A percentile compares a stretch with the other conserved stretches of the same genome.
These are phyloP conservation scores for Daldinia eschscholtzii DNA, from an alignment of 2,329 filamentous ascomycete species.

Conservation along the genomic window DNA sequence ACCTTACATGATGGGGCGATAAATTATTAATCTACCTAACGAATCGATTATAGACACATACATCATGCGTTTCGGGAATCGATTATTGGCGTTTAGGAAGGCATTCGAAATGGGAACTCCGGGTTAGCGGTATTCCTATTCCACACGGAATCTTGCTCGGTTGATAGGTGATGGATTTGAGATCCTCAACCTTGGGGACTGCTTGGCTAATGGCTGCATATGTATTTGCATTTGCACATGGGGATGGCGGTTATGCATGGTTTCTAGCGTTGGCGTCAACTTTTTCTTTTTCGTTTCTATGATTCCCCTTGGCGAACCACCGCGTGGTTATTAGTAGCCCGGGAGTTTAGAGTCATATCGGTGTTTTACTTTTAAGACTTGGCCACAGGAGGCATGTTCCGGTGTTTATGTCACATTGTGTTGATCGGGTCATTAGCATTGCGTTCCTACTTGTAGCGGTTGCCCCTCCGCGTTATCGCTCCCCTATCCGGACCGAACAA, in stretches of 20 bases:
- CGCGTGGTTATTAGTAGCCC: slow-evolving; percentile 45
- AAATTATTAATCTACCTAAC: slow-evolving; percentile 26
- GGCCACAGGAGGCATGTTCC: slow-evolving; percentile 49
- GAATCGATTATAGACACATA: slow-evolving; percentile 37
- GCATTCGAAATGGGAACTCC: slow-evolving; percentile 32
- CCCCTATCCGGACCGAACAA: slow-evolving; percentile 23
- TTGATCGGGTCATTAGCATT: slow-evolving; percentile 51
- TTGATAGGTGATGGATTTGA: slow-evolving; percentile 35
- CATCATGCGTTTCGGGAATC: slow-evolving; percentile 40
- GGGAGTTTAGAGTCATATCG: slow-evolving; percentile 51
- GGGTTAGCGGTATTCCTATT: slow-evolving; percentile 20
- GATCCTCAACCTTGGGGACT: slow-evolving; percentile 41
- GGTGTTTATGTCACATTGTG: slow-evolving; percentile 48
- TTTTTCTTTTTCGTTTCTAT: slow-evolving; percentile 41
- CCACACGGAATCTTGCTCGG: slow-evolving; percentile 22
- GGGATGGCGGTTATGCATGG: slow-evolving; percentile 48
- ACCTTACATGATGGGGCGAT: slow-evolving; percentile 49
- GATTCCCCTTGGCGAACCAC: slow-evolving; percentile 47
- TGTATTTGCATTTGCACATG: slow-evolving; percentile 50
- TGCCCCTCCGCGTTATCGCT: slow-evolving; percentile 39
- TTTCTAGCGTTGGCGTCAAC: slow-evolving; percentile 51
- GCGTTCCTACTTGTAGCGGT: slow-evolving; percentile 42
- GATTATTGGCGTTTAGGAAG: slow-evolving; percentile 43
- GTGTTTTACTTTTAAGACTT: slow-evolving; percentile 47
- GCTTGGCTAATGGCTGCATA: slow-evolving; percentile 50